Evolutionary conservation across 331 rosid genomes (phyloP).

Genomic region (Ulmus americana): DNA sequence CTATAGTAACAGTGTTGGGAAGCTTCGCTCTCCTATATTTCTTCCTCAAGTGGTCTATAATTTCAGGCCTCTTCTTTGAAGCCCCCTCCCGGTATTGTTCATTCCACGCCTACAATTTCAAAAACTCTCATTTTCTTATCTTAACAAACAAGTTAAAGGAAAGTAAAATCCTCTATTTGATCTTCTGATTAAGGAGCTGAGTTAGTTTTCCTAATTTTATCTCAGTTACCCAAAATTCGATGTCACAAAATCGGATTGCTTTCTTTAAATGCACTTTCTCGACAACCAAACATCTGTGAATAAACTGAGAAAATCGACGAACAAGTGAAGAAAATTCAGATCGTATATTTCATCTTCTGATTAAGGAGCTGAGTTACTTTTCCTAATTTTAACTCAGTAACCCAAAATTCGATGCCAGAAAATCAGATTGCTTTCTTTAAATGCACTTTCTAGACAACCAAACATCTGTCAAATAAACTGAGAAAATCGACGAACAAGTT

Average conservation of each 20-base stretch:
- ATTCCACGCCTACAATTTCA: slow-evolving; percentile 53
- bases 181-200: neutral
- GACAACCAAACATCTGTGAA: neutral
- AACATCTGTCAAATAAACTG: too few relatives aligned
- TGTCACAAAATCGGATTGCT: neutral
- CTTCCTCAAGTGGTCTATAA: slow-evolving; percentile 44
- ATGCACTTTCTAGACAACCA: too few relatives aligned
- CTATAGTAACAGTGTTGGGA: slow-evolving; percentile 70
- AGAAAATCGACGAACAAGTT: too few relatives aligned
- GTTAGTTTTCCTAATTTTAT: neutral
- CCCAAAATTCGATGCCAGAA: too few relatives aligned
- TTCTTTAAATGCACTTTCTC: neutral
- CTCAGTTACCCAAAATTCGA: neutral
- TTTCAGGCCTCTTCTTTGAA: slow-evolving; percentile 63
- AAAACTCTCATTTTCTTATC: neutral
- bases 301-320: neutral
- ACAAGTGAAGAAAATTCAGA: neutral
- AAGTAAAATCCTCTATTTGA: too few relatives aligned
- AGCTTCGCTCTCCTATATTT: slow-evolving; percentile 56
- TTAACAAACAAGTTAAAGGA: neutral
- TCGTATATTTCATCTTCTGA: neutral
- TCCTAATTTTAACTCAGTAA: neutral
- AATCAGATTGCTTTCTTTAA: too few relatives aligned
- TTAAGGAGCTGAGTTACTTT: neutral
- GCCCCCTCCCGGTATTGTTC: slow-evolving; percentile 65